Evolutionary conservation across 441 rosid genomes (phyloP), one percentile per base, ranked within the genome.

Genomic region (Gossypium lobatum): DNA sequence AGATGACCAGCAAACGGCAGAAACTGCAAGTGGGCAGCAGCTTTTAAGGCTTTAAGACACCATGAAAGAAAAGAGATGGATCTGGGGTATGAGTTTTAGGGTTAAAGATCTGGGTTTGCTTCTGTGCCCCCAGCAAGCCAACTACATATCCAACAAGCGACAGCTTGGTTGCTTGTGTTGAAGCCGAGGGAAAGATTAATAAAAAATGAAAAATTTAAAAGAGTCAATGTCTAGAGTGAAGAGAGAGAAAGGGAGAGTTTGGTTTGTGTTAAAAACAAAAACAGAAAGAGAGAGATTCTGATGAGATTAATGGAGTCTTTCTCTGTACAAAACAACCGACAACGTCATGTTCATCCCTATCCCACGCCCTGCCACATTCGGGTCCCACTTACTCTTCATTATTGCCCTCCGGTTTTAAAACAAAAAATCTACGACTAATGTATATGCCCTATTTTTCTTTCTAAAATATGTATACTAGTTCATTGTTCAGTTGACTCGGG

Each of bases 151-250:
- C 90, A 90, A 86, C 92, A 88, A 86, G 96, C 81, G 97, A 94
- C 97, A 92, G 88, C 75, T 85, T 84, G 97, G 98, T 92, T 94
- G 91, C 96, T 77, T 91, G 88, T 76, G 95, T 77, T 75, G 97
- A 85, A 85, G 95, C 92, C 93, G 69, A 58, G 34, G 17, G 52
- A 18, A 69, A 76, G 76, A 31, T 80, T 66, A 8, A 45, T 1
- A 31, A 45, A 16, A 80, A 80, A 31, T 45, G 21, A 70, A 75
- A 76, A 39, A 80, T 64, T n/a, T 14, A 53, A 23, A 81, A 80
- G 78, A 77, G 55, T 58, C 63, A 77, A 78, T 70, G 39, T 74
- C 26, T 72, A 8, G 37, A 57, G 77, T 18, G 26, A 20, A 28
- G 8, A 68, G 53, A 48, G 26, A 76, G 80, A 75, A 73, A 76